Base-by-base conservation (phyloP, 768 basidiomycete species). In the Pleurotus pulmonarius region DNA sequence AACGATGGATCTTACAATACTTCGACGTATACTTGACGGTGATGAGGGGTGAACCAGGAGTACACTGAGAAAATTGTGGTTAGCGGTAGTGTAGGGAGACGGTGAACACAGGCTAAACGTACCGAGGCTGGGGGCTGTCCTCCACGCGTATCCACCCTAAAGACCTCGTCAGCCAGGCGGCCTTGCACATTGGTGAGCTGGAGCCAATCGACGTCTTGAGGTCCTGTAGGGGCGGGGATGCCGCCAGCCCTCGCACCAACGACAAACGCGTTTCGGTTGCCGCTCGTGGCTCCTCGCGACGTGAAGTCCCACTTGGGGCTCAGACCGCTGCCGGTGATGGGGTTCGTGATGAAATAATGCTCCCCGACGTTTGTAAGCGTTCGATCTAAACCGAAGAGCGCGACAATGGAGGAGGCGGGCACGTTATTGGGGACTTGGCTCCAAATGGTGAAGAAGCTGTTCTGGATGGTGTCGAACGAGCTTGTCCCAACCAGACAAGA, bases 231-330 rank as follows among this genome's bases (percentile, higher is more conserved):
- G 2, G 49, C 25, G 5, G 49, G 25, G 20, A 83, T 49, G 53
- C 71, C 68, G 0, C 68, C 76, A 20, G 65, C 64, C 62, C 75
- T 80, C 9, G 74, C 73, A 13, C 67, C 83, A 25, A 82, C 63
- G 22, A 80, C 77, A 57, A 73, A 83, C 2, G 79, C 79, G 37
- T 76, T 63, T 0, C 72, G 51, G 55, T 81, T 73, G 5, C 76
- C 77, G 29, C 67, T 64, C 13, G 70, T 68, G n/a, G 63, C 60
- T 2, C 69, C 73, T 15, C 67, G 67, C 8, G 74, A 73, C 11
- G 77, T 75, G 69, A 82, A 82, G 65, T 86, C 86, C 77, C 83
- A 83, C 60, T 78, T 74, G 1, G 86, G 83, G 55, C 71, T 69
- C 34, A 71, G 34, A 15, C 77, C 78, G 2, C 66, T 65, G 4